These are phyloP conservation scores for Amaranthus tricolor DNA, from an alignment of 179 eudicot species.

Conservation along the genomic window DNA sequence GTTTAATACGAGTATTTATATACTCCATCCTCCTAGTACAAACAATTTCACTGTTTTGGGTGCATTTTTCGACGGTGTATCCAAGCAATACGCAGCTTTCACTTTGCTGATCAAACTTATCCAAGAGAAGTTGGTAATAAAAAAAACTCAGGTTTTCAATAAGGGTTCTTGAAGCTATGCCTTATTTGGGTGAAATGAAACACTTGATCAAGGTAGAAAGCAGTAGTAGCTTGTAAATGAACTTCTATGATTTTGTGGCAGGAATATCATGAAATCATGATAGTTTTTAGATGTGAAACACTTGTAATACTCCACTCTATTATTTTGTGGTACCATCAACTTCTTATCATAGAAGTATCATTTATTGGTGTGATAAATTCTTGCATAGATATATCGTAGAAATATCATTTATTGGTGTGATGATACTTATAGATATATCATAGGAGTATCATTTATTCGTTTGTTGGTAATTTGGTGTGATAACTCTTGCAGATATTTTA, in stretches of 20 bases:
- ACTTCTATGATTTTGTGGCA: background rate
- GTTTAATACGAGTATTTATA: background rate
- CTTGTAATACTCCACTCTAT: background rate
- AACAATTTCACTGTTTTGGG: slow-evolving; percentile 12
- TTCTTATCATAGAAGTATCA: too few species aligned
- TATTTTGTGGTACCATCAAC: too few species aligned
- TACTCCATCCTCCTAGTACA: background rate
- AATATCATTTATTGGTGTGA: too few species aligned
- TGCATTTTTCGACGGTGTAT: slow-evolving; percentile 14
- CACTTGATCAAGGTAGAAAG: background rate
- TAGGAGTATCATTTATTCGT: too few species aligned
- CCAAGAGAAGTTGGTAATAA: too few species aligned
- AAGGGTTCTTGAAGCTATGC: background rate
- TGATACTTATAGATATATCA: too few species aligned
- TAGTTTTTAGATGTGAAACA: background rate
- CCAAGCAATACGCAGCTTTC: slow-evolving; percentile 9
- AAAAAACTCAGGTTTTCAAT: background rate
- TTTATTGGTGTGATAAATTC: too few species aligned
- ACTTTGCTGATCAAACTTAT: background rate
- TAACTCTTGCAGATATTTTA: too few species aligned
- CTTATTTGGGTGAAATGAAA: too few species aligned
- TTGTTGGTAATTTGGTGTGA: too few species aligned
- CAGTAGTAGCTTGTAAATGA: background rate
- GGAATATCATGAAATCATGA: background rate
- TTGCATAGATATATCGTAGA: too few species aligned